Evolutionary conservation across 257 asterid species (phyloP).

Genomic region (Henckelia pumila): DNA sequence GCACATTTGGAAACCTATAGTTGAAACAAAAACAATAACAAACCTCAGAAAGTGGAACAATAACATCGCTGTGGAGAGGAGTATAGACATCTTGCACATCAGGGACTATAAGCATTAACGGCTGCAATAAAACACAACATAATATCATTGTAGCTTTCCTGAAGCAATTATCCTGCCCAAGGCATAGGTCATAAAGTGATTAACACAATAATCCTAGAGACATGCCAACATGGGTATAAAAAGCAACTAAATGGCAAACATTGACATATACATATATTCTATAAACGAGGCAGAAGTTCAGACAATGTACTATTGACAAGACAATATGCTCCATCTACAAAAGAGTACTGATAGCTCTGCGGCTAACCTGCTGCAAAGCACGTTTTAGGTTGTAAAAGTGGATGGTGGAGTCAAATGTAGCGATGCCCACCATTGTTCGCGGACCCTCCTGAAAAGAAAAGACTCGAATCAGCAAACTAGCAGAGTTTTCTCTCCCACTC

Average conservation of each 20-base stretch:
- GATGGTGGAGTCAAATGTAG: conserved; percentile 91
- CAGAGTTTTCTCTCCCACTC: conserved; percentile 21
- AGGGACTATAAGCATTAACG: conserved; percentile 95
- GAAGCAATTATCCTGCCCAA: conserved; percentile 17
- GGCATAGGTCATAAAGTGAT: not conserved
- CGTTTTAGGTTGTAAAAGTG: conserved; percentile 96
- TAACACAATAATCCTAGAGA: conserved; percentile 11
- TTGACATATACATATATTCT: conserved; percentile 4
- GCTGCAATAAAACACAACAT: conserved; percentile 56
- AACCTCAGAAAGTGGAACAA: conserved; percentile 94
- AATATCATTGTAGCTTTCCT: conserved; percentile 22
- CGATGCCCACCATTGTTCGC: conserved; percentile 89
- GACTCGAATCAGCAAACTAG: conserved; percentile 6
- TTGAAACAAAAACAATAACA: conserved; percentile 27
- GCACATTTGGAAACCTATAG: conserved; percentile 22
- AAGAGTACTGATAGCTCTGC: conserved; percentile 15
- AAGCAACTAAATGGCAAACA: not conserved
- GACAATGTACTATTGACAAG: conserved; percentile 6
- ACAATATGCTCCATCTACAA: conserved; percentile 2
- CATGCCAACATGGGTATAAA: conserved; percentile 20
- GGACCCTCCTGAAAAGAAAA: conserved; percentile 82
- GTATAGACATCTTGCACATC: conserved; percentile 97
- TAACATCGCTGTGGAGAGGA: conserved; percentile 87
- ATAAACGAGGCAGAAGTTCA: conserved; percentile 10
- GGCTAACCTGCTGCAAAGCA: conserved; percentile 72